A percentile compares a stretch with the other conserved stretches of the same genome.
phyloP scores from a whole-genome alignment of 1,284 basidiomycete species.

The Cryptococcus sp. region DNA sequence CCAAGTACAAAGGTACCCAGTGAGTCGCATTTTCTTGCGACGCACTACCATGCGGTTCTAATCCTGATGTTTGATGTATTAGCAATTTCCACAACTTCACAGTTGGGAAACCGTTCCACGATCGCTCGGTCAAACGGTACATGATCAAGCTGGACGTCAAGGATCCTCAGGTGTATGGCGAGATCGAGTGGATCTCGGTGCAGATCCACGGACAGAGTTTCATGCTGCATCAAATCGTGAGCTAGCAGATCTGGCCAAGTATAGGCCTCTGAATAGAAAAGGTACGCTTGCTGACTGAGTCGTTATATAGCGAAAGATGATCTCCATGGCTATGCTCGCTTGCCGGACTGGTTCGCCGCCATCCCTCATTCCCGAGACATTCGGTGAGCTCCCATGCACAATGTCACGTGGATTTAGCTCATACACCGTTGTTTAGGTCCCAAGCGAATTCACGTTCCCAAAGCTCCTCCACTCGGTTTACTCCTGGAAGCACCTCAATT shows the following conservation, averaged over 20 bases:
- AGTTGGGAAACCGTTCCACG: constrained; percentile 78
- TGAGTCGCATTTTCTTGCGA: constrained; percentile 24
- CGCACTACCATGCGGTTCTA: not conserved
- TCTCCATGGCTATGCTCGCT: constrained; percentile 77
- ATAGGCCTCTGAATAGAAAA: not conserved
- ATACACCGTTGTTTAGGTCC: constrained; percentile 55
- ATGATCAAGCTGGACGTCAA: constrained; percentile 82
- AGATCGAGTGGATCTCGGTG: constrained; percentile 93
- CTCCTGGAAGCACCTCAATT: constrained; percentile 90
- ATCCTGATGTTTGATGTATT: constrained; percentile 1
- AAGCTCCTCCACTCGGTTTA: constrained; percentile 93
- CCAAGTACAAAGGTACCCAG: constrained; percentile 68
- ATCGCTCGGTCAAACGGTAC: constrained; percentile 75
- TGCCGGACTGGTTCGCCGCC: constrained; percentile 74
- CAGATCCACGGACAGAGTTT: constrained; percentile 96
- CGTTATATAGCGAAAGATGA: constrained; percentile 88
- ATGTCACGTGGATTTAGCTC: not conserved
- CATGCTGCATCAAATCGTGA: constrained; percentile 88
- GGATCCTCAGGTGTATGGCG: constrained; percentile 65
- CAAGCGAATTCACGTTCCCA: constrained; percentile 82
- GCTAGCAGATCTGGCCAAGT: constrained; percentile 20
- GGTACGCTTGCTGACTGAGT: not conserved
- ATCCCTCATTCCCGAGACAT: constrained; percentile 65
- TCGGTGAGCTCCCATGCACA: constrained; percentile 40
- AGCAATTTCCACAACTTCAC: constrained; percentile 99